Evolutionary conservation across 139 green algal species (phyloP).

Genomic region (Chlamydomonas schloesseri): DNA sequence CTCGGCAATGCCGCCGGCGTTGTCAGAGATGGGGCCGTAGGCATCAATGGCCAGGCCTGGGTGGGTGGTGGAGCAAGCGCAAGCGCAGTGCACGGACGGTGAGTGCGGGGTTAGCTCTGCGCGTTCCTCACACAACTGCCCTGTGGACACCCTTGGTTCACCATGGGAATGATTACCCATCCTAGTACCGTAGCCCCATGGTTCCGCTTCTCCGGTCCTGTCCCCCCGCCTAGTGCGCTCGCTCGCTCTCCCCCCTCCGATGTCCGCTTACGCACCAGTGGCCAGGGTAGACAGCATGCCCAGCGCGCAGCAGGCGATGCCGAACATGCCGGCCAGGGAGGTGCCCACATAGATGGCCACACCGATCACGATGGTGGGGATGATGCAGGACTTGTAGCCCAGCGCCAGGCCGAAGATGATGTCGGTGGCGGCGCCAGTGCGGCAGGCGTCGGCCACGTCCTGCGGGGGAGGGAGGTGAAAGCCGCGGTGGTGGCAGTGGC

Average conservation of each 20-base stretch:
- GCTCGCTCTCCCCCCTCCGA: no score
- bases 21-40: conserved; percentile 97
- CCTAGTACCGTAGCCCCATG: no score
- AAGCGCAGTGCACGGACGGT: no score
- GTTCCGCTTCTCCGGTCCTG: no score
- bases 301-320: conserved; percentile 95
- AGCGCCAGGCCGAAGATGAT: conserved; percentile 99
- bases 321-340: conserved; percentile 91
- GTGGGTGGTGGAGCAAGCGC: no score
- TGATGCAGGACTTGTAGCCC: conserved; percentile 94
- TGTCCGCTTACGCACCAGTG: no score
- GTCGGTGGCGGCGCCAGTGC: conserved; percentile 96
- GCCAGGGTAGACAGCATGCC: conserved; percentile 96
- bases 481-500: no score
- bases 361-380: conserved; percentile 92
- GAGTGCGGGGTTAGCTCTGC: no score
- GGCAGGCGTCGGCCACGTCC: conserved; percentile 95
- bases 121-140: no score
- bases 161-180: no score
- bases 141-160: no score
- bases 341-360: conserved; percentile 91
- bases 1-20: conserved; percentile 97
- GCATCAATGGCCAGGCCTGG: conserved; percentile 95
- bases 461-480: conserved; percentile 49
- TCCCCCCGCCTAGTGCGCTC: neutral